Percentiles rank a stretch among this genome's conserved stretches.
Evolutionary conservation across 352 stramenopile genomes (phyloP).

Genomic region (Phytophthora idaei): DNA sequence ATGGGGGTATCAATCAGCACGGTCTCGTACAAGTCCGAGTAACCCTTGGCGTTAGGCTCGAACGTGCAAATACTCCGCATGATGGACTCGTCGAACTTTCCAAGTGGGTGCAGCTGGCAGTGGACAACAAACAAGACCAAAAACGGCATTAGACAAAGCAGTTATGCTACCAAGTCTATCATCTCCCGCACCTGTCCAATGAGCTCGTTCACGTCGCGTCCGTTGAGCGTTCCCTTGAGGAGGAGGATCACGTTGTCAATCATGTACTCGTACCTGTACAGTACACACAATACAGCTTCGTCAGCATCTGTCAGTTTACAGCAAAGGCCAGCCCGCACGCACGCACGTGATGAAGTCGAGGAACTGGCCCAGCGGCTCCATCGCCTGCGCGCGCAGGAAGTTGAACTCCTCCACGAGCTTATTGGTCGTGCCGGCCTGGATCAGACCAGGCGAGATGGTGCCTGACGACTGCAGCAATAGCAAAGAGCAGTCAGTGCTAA

Average conservation of each 20-base stretch:
- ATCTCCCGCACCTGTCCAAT: constrained; percentile 82
- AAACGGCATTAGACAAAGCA: background rate
- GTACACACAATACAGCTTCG: background rate
- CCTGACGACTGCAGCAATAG: constrained; percentile 70
- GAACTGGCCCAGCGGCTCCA: constrained; percentile 96
- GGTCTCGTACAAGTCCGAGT: constrained; percentile 99
- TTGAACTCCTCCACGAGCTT: constrained; percentile 96
- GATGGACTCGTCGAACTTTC: constrained; percentile 99
- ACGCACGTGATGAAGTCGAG: constrained; percentile 98
- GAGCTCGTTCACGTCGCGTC: constrained; percentile 97
- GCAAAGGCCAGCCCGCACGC: background rate
- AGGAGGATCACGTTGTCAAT: constrained; percentile 99
- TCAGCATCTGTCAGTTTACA: background rate
- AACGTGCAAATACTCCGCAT: constrained; percentile 99
- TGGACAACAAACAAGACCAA: constrained; percentile 5
- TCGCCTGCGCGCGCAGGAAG: constrained; percentile 96
- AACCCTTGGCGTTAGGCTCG: constrained; percentile 97
- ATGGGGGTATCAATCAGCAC: constrained; percentile 99
- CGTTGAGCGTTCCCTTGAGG: constrained; percentile 97
- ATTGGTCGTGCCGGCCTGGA: constrained; percentile 87
- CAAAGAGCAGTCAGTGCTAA: constrained; percentile 15
- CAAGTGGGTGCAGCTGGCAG: constrained; percentile 96
- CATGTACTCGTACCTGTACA: constrained; percentile 97
- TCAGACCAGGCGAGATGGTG: constrained; percentile 71
- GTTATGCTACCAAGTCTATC: background rate